Base-by-base conservation (phyloP, 2,329 filamentous ascomycete species). In the Penicillium hesseltinei region DNA sequence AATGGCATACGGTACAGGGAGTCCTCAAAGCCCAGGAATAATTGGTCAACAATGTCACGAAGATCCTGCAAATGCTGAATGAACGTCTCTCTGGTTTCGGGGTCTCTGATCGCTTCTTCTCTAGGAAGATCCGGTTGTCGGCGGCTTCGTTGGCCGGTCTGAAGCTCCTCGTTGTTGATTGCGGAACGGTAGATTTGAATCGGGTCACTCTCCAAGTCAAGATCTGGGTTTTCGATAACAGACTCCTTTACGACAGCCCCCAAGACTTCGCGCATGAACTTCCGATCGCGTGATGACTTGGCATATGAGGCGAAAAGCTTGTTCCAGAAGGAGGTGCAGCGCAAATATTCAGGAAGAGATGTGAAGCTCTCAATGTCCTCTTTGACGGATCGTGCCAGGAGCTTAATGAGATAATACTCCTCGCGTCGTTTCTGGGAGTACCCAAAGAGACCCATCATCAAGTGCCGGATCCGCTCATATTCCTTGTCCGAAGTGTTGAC, bases 381-480 rank as follows among this genome's bases (percentile, higher is more conserved):
- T 59, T 87, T 87, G 51, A 93, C 88, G 2, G 92, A 92, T 51
- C 89, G 83, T 17, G 88, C 82, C 56, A 99, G 87, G 23, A 97
- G 81, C 76, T 96, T 97, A 59, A 99, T 80, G 5, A 99, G 82
- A 73, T 97, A 96, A 77, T 97, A 99, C 71, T 99, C 94, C 74
- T 99, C 94, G 71, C 94, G 84, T 62, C 92, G 85, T 80, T 97
- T 99, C 73, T 99, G 94, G 1, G 94, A 93, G 70, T 97, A 96
- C 23, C 94, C 95, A 69, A 97, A 99, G 35, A 97, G 81, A 10
- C 92, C 91, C 92, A 99, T 97, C 76, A 96, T 91, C 60, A 99
- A 80, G 60, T 94, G 89, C 74, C 97, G 93, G 54, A 96, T 89
- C 50, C 91, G 86, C 77, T 96, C 96, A 72, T 87, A 89, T 69